These are phyloP conservation scores for Apiospora pterosperma DNA, from an alignment of 2,329 filamentous ascomycete genomes.

Conservation along the genomic window DNA sequence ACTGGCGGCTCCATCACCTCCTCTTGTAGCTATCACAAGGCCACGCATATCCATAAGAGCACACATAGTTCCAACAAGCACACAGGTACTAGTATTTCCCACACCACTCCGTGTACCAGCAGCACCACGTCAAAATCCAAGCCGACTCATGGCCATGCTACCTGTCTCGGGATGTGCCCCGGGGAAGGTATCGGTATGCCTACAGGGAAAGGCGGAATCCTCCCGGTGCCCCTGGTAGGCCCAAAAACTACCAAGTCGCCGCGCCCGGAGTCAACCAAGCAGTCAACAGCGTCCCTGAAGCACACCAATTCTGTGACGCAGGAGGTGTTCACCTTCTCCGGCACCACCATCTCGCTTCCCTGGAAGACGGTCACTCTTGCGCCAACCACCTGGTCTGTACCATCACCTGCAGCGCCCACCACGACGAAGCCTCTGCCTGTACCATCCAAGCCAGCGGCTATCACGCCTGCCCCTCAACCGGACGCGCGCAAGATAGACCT, in stretches of 20 bases:
- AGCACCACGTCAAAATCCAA: not conserved
- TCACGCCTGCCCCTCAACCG: not conserved
- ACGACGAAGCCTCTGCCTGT: not conserved
- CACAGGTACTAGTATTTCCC: not conserved
- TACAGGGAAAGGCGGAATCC: not conserved
- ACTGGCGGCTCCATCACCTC: not conserved
- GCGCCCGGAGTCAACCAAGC: not conserved
- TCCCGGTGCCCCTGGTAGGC: not conserved
- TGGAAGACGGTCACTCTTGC: not conserved
- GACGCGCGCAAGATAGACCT: too few species aligned
- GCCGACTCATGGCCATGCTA: too few species aligned
- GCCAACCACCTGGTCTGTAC: not conserved
- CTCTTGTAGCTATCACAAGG: not conserved
- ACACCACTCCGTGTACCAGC: not conserved
- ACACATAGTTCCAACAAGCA: not conserved
- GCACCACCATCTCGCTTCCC: not conserved
- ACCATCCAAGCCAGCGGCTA: not conserved
- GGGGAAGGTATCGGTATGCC: too few species aligned
- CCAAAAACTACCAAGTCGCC: not conserved
- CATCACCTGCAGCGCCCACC: too few species aligned
- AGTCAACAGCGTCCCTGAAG: not conserved
- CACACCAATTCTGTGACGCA: not conserved
- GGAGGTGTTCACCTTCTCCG: not conserved
- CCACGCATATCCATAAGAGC: not conserved
- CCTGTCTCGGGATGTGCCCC: too few species aligned